Base-by-base conservation (phyloP, 805 yeast genomes). In the Hanseniaspora meyeri region DNA sequence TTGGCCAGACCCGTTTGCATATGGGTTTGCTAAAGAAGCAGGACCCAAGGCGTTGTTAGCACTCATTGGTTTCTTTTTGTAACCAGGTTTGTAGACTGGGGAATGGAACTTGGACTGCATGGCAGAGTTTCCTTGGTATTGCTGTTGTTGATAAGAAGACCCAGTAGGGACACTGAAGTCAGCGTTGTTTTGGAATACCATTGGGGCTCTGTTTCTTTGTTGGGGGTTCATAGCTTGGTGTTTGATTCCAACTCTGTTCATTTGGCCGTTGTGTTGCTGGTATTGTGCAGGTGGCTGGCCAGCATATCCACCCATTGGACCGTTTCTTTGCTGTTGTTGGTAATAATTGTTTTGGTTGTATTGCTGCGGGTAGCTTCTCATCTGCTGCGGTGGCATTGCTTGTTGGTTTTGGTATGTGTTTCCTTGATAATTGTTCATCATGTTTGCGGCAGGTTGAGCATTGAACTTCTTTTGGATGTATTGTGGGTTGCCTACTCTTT, bases 401-500 rank as follows among this genome's bases (percentile, higher is more conserved):
- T 48, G 61, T 59, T 43, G 50, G 57, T 12, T 45, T 62, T 53
- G 57, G 53, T 50, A 52, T 53, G 43, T 57, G 46, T 43, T 24
- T 51, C 3, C 32, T 38, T 53, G 56, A 20, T 57, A 57, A 32
- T 48, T 50, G 43, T 56, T 60, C 38, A 60, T 49, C 45, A 42
- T 42, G 10, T 42, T 42, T 16, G 43, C 4, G 16, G 29, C 29
- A 17, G 45, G 45, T 42, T 42, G 45, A 2, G 47, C 29, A 20
- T 39, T 55, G 40, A 55, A 55, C 50, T 43, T 48, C 32, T 37
- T 49, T 37, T 49, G 40, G 55, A 71, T 74, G 61, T 78, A 81
- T 31, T 72, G 68, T 17, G 85, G 86, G 63, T 85, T 85, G 16
- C 80, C 75, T 31, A 82, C 89, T 65, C 91, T 73, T 68, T 85